Conservation (phyloP, 2,329 filamentous ascomycete genomes). For the Aspergillus viridinutans region DNA sequence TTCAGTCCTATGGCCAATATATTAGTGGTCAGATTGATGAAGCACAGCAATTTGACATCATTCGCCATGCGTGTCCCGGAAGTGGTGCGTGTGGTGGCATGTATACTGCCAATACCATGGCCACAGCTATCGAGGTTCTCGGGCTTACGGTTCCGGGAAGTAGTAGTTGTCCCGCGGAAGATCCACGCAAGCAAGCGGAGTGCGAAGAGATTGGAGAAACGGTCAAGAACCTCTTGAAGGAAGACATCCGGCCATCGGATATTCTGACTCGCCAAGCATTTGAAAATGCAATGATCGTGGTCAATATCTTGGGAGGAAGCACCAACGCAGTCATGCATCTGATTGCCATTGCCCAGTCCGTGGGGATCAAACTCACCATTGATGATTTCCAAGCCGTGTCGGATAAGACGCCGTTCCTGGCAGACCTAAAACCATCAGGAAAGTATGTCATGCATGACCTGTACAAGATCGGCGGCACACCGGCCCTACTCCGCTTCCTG, state of each 20-base stretch:
- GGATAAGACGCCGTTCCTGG: slow-evolving; percentile 74
- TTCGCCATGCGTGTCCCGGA: slow-evolving; percentile 83
- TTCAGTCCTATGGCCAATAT: slow-evolving; percentile 96
- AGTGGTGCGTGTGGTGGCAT: slow-evolving; percentile 82
- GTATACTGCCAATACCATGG: slow-evolving; percentile 76
- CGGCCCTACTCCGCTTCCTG: slow-evolving; percentile 55
- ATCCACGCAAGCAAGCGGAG: slow-evolving; percentile 66
- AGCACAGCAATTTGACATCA: slow-evolving; percentile 89
- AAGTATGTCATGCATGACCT: slow-evolving; percentile 60
- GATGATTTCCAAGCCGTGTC: slow-evolving; percentile 83
- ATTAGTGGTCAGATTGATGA: slow-evolving; percentile 87
- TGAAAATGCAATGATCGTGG: slow-evolving; percentile 78
- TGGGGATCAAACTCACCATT: slow-evolving; percentile 75
- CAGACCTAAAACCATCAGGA: slow-evolving; percentile 74
- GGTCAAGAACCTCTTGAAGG: slow-evolving; percentile 68
- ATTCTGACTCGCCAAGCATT: slow-evolving; percentile 77
- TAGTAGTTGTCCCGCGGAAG: slow-evolving; percentile 37
- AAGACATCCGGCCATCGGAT: slow-evolving; percentile 73
- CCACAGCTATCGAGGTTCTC: slow-evolving; percentile 59
- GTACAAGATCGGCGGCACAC: slow-evolving; percentile 54
- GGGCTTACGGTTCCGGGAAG: neutral
- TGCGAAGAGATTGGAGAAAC: slow-evolving; percentile 68
- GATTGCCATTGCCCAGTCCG: slow-evolving; percentile 76
- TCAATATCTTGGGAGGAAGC: slow-evolving; percentile 77
- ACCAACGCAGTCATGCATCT: slow-evolving; percentile 83